Evolutionary conservation across 768 basidiomycete genomes (phyloP), one percentile per base, ranked within the genome.

Genomic region (Phanerodontia chrysosporium): DNA sequence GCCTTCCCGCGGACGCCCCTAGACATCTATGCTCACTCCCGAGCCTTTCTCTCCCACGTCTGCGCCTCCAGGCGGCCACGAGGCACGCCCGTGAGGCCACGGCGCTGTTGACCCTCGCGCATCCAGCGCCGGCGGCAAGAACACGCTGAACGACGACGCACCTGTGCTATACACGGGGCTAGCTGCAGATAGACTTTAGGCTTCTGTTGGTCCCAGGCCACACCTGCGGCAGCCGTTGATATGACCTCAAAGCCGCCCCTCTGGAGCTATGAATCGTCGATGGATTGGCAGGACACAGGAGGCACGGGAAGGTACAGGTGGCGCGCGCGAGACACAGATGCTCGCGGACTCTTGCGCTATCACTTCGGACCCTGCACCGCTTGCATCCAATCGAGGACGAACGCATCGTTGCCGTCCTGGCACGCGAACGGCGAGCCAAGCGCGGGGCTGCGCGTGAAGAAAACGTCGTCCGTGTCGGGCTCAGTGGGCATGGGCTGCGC

Each of bases 391-490:
- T n/a, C 49, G 49, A 51, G 13, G 27, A 27, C 28, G n/a, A n/a
- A n/a, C n/a, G n/a, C n/a, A n/a, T n/a, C n/a, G n/a, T n/a, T n/a
- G n/a, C n/a, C n/a, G 21, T n/a, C 25, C 49, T n/a, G 18, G 49
- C 51, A 16, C 5, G 21, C 18, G 21, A 36, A 21, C 4, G 51
- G 51, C 30, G 51, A 53, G 18, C 35, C 51, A 35, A 53, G n/a
- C 35, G 46, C 21, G n/a, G 59, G 59, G 25, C 29, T 49, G 45
- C 55, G 59, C 35, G 48, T 49, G 49, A 39, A 61, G 49, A 61
- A 61, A 4, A 61, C 55, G 49, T 61, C 59, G 54, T 61, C 59
- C 59, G 49, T 36, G 24, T 51, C 49, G 12, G 59, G 59, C 48
- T 59, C 58, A 8, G 28, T 10, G 12, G 58, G 58, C 29, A 49